Evolutionary conservation across 768 basidiomycete genomes (phyloP).

Genomic region (Suillus subluteus): DNA sequence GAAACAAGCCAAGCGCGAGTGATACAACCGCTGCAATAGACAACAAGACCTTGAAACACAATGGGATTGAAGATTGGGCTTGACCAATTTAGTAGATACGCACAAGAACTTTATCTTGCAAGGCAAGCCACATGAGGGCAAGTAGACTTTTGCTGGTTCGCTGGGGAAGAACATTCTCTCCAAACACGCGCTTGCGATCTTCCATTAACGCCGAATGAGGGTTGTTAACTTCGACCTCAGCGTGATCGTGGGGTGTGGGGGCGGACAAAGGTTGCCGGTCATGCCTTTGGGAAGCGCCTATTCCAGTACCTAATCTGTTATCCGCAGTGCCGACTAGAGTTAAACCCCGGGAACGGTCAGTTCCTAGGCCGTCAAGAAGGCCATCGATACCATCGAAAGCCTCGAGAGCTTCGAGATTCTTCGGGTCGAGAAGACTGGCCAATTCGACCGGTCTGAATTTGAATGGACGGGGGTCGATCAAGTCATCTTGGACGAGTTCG

Average conservation of each 20-base stretch:
- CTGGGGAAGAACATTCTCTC: constrained; percentile 72
- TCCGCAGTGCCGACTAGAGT: constrained; percentile 13
- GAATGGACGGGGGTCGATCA: constrained; percentile 71
- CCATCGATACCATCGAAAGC: constrained; percentile 71
- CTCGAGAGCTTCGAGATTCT: constrained; percentile 67
- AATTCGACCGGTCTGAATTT: constrained; percentile 71
- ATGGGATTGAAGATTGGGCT: constrained; percentile 14
- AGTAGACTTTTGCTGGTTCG: constrained; percentile 73
- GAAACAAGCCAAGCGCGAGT: constrained; percentile 90
- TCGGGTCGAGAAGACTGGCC: constrained; percentile 89
- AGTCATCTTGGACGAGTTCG: constrained; percentile 41
- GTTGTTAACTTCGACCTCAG: constrained; percentile 13
- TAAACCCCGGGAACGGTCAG: constrained; percentile 55
- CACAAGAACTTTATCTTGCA: constrained; percentile 91
- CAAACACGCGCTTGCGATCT: constrained; percentile 70
- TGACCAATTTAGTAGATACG: constrained; percentile 30
- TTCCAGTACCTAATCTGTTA: constrained; percentile 30
- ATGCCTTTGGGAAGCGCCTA: constrained; percentile 37
- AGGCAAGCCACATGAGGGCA: constrained; percentile 80
- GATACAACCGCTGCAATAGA: constrained; percentile 93
- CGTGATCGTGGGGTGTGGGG: constrained; percentile 25
- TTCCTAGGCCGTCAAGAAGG: constrained; percentile 75
- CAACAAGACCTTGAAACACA: constrained; percentile 67
- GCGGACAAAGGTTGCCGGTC: constrained; percentile 25
- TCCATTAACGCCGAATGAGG: constrained; percentile 49